Conservation (phyloP, 2,329 filamentous ascomycete species). For the Aspergillus sp. region DNA sequence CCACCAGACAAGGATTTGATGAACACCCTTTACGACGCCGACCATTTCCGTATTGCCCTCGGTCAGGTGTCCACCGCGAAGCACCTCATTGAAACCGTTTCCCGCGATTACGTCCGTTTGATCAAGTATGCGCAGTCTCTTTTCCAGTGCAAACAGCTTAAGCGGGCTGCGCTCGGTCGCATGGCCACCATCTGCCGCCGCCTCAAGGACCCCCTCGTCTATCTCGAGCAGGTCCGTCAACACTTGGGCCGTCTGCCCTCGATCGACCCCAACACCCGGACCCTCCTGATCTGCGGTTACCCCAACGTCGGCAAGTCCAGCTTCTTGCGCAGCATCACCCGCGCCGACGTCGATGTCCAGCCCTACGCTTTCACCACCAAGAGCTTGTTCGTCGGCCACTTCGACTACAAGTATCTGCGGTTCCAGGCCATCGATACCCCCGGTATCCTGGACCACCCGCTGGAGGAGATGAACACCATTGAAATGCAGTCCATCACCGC, state of each 20-base stretch:
- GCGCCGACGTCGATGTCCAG: conserved; percentile 94
- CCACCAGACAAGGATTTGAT: conserved; percentile 70
- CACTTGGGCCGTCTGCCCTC: conserved; percentile 94
- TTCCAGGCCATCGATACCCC: conserved; percentile 96
- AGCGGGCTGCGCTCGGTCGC: conserved; percentile 90
- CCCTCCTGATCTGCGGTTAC: conserved; percentile 93
- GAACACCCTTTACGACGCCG: conserved; percentile 97
- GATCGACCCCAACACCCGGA: conserved; percentile 98
- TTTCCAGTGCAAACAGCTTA: conserved; percentile 99
- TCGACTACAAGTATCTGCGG: conserved; percentile 90
- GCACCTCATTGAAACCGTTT: conserved; percentile 93
- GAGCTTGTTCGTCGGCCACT: conserved; percentile 94
- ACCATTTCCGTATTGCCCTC: conserved; percentile 95
- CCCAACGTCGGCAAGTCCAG: conserved; percentile 97
- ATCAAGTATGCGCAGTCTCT: conserved; percentile 95
- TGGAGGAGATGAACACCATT: conserved; percentile 99
- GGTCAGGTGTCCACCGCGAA: conserved; percentile 96
- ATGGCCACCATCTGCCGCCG: conserved; percentile 98
- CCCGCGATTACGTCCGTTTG: conserved; percentile 91
- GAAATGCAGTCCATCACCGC: conserved; percentile 99
- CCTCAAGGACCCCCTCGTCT: conserved; percentile 89
- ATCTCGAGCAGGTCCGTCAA: conserved; percentile 94
- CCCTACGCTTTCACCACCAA: conserved; percentile 99
- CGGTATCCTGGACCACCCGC: conserved; percentile 94
- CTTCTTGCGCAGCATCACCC: conserved; percentile 86